These are phyloP conservation scores for Rickenella mellea DNA, from an alignment of 768 basidiomycete species.

Conservation along the genomic window DNA sequence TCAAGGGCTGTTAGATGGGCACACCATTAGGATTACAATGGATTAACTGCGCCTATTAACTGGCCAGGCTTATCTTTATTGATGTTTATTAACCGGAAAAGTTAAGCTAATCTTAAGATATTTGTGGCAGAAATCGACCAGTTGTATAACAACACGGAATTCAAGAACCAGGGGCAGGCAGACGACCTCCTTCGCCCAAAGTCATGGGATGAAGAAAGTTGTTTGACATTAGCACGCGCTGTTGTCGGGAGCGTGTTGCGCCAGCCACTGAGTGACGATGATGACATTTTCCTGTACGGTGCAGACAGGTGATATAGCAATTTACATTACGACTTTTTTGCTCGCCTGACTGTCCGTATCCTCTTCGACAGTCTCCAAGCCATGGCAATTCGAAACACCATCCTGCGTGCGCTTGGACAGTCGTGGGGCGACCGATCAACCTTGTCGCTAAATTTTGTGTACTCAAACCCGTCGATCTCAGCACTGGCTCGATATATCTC, in stretches of 20 bases:
- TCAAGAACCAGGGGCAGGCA: too few species aligned
- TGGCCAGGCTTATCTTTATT: too few species aligned
- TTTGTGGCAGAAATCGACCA: not conserved
- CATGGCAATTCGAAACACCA: conserved; percentile 24
- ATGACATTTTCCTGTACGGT: conserved; percentile 30
- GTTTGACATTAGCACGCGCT: conserved; percentile 8
- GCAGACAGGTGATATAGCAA: conserved; percentile 14
- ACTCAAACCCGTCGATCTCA: conserved; percentile 29
- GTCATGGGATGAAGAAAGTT: too few species aligned
- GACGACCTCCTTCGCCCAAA: too few species aligned
- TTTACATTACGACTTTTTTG: too few species aligned
- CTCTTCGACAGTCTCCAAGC: conserved; percentile 22
- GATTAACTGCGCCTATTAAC: too few species aligned
- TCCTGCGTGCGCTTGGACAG: conserved; percentile 15
- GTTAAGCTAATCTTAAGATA: too few species aligned
- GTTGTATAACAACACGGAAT: too few species aligned
- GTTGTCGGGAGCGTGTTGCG: conserved; percentile 25
- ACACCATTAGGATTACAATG: too few species aligned
- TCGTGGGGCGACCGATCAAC: conserved; percentile 11
- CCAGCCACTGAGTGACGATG: conserved; percentile 17
- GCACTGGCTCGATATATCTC: conserved; percentile 16
- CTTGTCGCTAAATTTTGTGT: conserved; percentile 24
- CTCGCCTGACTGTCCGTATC: not conserved
- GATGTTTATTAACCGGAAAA: too few species aligned
- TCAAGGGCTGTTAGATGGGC: too few species aligned